Conservation (phyloP, 106 monocot species). For the Hemerocallis citrina region DNA sequence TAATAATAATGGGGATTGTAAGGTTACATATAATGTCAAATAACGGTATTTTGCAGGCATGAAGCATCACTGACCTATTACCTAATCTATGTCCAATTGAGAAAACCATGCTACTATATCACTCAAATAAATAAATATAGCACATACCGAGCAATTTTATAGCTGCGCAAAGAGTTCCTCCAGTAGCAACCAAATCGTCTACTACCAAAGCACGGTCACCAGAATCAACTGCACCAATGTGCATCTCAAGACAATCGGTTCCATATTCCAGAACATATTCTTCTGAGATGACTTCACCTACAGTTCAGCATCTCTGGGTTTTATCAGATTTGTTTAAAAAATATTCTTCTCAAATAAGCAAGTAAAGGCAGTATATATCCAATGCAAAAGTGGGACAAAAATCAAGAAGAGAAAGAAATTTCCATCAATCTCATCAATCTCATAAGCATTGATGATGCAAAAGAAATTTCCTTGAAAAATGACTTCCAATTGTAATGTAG, state of each 20-base stretch:
- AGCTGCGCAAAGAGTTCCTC: conserved; percentile 27
- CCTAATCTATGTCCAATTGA: too few species aligned
- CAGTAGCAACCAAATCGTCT: conserved; percentile 32
- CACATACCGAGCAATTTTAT: conserved; percentile 22
- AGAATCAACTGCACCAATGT: conserved; percentile 28
- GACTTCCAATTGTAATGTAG: too few species aligned
- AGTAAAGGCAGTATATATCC: background rate
- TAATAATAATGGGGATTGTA: too few species aligned
- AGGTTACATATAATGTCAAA: too few species aligned
- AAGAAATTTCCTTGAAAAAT: too few species aligned
- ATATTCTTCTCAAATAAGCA: background rate
- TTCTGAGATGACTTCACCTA: conserved; percentile 31
- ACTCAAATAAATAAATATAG: background rate
- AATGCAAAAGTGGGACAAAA: background rate
- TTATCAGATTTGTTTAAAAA: background rate
- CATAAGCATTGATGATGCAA: too few species aligned
- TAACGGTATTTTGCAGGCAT: too few species aligned
- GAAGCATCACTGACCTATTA: too few species aligned
- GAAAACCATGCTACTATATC: background rate
- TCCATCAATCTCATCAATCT: too few species aligned
- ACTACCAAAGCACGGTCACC: conserved; percentile 17
- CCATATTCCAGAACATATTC: conserved; percentile 31
- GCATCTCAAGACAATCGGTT: conserved; percentile 27
- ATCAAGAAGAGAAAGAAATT: too few species aligned
- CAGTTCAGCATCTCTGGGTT: background rate